Evolutionary conservation across 176 grass and related monocot genomes (phyloP).

Genomic region (Melocanna baccifera): DNA sequence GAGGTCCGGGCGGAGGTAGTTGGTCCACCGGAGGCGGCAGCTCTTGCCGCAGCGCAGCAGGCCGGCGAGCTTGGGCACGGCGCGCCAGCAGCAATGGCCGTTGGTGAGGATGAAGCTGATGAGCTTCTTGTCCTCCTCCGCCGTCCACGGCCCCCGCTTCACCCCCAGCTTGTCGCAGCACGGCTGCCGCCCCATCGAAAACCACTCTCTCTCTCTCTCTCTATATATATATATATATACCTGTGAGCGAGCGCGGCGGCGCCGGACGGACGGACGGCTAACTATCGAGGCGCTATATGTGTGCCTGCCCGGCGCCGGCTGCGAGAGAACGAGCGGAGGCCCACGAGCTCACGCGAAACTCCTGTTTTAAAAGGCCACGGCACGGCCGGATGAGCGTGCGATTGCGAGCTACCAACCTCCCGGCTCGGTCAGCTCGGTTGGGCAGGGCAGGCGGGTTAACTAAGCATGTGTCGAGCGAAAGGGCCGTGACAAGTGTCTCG

Average conservation of each 20-base stretch:
- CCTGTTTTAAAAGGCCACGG: background rate
- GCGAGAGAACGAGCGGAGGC: background rate
- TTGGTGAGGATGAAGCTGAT: conserved; percentile 80
- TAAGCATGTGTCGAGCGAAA: conserved; percentile 10
- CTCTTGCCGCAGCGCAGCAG: conserved; percentile 93
- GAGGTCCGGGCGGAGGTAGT: conserved; percentile 89
- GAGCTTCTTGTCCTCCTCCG: conserved; percentile 83
- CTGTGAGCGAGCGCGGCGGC: background rate
- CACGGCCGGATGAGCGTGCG: background rate
- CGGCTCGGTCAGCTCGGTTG: background rate
- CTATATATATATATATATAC: too few species aligned
- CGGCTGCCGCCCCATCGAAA: conserved; percentile 73
- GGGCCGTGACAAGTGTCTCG: conserved; percentile 35
- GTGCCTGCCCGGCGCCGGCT: background rate
- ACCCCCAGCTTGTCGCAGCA: conserved; percentile 85
- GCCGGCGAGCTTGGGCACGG: conserved; percentile 83
- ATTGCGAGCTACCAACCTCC: background rate
- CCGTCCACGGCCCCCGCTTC: conserved; percentile 87
- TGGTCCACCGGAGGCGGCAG: conserved; percentile 89
- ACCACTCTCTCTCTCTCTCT: background rate
- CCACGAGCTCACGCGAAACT: background rate
- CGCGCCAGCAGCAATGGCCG: conserved; percentile 88
- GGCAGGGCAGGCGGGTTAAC: background rate
- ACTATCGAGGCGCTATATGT: background rate
- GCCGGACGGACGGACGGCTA: background rate